Evolutionary conservation across 352 stramenopile genomes (phyloP).

Genomic region (Phytophthora pluvialis): DNA sequence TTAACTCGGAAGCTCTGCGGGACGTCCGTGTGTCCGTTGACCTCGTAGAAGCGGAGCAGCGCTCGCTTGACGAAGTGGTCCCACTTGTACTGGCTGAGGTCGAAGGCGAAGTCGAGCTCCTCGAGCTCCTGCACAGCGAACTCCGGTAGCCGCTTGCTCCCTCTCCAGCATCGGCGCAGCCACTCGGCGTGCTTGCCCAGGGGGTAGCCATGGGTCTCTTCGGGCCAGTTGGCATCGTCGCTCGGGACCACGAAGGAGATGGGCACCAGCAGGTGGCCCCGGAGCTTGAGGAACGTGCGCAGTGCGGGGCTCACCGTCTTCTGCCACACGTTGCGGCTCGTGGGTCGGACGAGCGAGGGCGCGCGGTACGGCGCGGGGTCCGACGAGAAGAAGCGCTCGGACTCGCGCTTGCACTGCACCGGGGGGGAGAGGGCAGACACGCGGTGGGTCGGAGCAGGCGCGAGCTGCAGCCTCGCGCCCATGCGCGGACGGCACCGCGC

Average conservation of each 20-base stretch:
- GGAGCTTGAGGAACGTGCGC: conserved; percentile 15
- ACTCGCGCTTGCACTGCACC: background rate
- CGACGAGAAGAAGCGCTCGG: background rate
- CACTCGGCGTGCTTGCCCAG: conserved; percentile 15
- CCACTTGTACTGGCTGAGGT: conserved; percentile 9
- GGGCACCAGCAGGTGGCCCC: conserved; percentile 11
- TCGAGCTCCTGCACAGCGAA: conserved; percentile 1
- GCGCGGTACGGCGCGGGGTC: background rate
- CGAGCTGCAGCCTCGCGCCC: background rate
- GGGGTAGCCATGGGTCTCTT: conserved; percentile 7
- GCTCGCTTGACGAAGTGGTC: conserved; percentile 18
- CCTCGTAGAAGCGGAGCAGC: conserved; percentile 8
- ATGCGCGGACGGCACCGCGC: background rate
- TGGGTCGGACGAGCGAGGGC: background rate
- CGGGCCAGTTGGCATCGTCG: background rate
- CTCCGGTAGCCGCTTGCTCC: background rate
- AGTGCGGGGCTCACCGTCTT: conserved; percentile 6
- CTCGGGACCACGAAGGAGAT: conserved; percentile 5
- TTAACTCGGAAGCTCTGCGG: conserved; percentile 59
- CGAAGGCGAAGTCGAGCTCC: conserved; percentile 4
- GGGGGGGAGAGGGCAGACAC: background rate
- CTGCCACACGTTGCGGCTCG: background rate
- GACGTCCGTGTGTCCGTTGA: conserved; percentile 44
- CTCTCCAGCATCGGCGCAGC: conserved; percentile 15
- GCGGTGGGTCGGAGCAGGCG: background rate